These are phyloP conservation scores for Lodderomyces pseudojiufengensis DNA, from an alignment of 1,139 yeast species.

Conservation along the genomic window DNA sequence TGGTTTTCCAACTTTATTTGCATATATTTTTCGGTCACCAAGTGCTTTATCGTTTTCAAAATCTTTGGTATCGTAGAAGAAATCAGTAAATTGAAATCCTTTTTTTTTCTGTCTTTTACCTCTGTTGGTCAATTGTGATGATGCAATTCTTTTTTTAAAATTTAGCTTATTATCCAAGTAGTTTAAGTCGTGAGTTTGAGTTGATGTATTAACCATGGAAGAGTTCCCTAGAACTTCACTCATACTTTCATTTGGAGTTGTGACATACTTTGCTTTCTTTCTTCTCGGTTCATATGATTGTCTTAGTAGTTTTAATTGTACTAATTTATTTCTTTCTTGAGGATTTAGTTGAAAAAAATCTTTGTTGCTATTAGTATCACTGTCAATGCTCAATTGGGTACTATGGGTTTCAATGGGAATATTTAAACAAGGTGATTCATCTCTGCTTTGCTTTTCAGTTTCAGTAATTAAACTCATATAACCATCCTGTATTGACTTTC, in stretches of 20 bases:
- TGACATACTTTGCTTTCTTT: constrained; percentile 34
- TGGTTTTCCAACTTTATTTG: constrained; percentile 31
- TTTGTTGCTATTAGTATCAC: neutral
- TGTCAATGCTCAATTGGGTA: neutral
- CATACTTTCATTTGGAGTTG: constrained; percentile 39
- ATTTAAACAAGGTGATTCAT: constrained; percentile 8
- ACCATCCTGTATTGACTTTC: constrained; percentile 13
- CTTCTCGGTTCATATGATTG: constrained; percentile 35
- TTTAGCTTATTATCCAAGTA: constrained; percentile 23
- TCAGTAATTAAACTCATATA: neutral
- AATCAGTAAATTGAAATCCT: constrained; percentile 35
- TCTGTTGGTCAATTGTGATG: constrained; percentile 1
- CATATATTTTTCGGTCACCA: constrained; percentile 14
- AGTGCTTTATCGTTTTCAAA: constrained; percentile 5
- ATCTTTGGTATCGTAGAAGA: constrained; percentile 30
- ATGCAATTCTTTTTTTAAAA: constrained; percentile 9
- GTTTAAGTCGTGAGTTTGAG: constrained; percentile 39
- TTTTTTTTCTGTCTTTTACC: constrained; percentile 15
- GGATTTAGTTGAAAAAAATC: constrained; percentile 24
- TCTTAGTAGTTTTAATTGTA: constrained; percentile 34
- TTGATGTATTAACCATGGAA: constrained; percentile 36
- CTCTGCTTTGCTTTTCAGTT: constrained; percentile 5
- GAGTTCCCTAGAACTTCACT: constrained; percentile 11
- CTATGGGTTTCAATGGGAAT: neutral
- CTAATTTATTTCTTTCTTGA: constrained; percentile 39